Evolutionary conservation across 441 rosid genomes (phyloP).

Genomic region (Macaranga tanarius): DNA sequence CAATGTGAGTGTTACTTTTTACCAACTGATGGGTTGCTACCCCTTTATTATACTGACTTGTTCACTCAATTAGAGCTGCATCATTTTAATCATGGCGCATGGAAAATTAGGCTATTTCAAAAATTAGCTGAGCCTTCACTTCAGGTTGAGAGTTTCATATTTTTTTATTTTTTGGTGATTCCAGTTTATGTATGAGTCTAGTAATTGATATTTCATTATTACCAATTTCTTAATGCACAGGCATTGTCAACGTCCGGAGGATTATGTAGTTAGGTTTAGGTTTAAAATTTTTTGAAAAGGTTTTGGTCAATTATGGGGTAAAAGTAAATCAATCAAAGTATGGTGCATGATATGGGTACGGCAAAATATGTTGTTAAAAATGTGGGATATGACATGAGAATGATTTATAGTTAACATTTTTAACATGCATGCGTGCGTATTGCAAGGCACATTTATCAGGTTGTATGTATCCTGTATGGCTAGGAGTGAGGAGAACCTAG

Average conservation of each 20-base stretch:
- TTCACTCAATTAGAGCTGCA: background rate
- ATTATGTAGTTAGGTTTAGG: background rate
- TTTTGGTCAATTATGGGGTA: background rate
- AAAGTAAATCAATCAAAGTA: background rate
- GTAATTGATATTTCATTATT: background rate
- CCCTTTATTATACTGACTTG: background rate
- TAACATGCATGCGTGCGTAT: background rate
- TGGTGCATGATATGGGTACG: conserved; percentile 1
- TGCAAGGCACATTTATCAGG: background rate
- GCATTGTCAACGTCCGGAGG: background rate
- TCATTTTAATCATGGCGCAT: background rate
- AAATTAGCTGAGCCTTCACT: background rate
- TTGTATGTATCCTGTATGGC: background rate
- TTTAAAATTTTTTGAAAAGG: background rate
- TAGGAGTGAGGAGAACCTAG: background rate
- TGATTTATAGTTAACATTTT: background rate
- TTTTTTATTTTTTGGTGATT: background rate
- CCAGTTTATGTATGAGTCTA: background rate
- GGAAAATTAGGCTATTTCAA: background rate
- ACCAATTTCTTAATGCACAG: background rate
- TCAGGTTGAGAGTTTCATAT: background rate
- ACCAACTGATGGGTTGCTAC: conserved; percentile 2
- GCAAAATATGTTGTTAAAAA: background rate
- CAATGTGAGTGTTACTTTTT: conserved; percentile 65
- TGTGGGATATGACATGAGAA: background rate